Conservation (phyloP, 768 basidiomycete genomes). For the Psilocybe tampanensis region DNA sequence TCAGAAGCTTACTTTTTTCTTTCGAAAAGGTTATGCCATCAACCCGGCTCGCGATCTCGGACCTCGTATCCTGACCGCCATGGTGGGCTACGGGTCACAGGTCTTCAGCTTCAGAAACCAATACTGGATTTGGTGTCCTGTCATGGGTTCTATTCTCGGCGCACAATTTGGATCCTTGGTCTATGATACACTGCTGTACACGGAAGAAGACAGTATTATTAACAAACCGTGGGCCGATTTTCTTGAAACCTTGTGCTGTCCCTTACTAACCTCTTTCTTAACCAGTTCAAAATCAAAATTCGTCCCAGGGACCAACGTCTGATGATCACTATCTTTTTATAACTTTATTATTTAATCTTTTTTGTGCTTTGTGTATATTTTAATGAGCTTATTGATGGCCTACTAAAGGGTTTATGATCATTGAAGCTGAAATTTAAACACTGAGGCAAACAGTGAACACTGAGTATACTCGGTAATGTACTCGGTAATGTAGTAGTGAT, state of each 20-base stretch:
- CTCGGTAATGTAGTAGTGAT: background rate
- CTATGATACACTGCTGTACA: slow-evolving; percentile 63
- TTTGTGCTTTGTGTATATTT: too few relatives aligned
- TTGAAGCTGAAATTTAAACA: too few relatives aligned
- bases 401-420: too few relatives aligned
- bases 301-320: background rate
- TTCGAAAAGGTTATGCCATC: slow-evolving; percentile 51
- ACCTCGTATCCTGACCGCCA: slow-evolving; percentile 66
- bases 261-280: background rate
- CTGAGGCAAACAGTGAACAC: too few relatives aligned
- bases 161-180: slow-evolving; percentile 53
- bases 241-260: background rate
- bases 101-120: slow-evolving; percentile 54
- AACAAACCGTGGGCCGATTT: slow-evolving; percentile 49
- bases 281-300: slow-evolving; percentile 4
- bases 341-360: too few relatives aligned
- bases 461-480: too few relatives aligned
- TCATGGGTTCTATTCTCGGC: slow-evolving; percentile 62
- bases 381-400: too few relatives aligned
- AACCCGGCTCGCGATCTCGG: slow-evolving; percentile 78
- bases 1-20: background rate
- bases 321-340: too few relatives aligned
- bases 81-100: slow-evolving; percentile 70
- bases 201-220: slow-evolving; percentile 54
- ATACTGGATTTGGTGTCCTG: slow-evolving; percentile 76